Percentiles rank a stretch among this genome's conserved stretches.
Conservation (phyloP, 2,329 filamentous ascomycete genomes). For the Fusarium decemcellulare region DNA sequence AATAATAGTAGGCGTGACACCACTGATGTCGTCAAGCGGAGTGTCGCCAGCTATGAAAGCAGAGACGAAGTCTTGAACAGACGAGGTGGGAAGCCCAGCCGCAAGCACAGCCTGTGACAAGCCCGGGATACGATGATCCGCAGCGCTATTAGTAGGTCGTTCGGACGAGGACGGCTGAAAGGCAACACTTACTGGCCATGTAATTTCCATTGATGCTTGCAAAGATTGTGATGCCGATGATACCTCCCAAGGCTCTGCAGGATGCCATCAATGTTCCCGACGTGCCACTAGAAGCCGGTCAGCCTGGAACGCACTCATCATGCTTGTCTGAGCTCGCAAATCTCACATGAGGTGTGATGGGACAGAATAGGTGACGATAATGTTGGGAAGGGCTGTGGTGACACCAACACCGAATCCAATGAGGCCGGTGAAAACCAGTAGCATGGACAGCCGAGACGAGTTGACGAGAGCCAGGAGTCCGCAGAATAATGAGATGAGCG, state of each 20-base stretch:
- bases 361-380: background rate
- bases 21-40: background rate
- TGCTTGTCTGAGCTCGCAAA: background rate
- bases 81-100: background rate
- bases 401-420: constrained; percentile 5
- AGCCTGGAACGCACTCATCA: background rate
- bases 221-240: constrained; percentile 3
- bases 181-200: background rate
- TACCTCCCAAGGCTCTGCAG: background rate
- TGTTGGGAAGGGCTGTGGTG: background rate
- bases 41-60: background rate
- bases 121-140: background rate
- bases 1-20: background rate
- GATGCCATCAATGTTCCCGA: constrained; percentile 1
- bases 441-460: background rate
- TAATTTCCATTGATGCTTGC: constrained; percentile 1
- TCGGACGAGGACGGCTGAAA: background rate
- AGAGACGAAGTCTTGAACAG: background rate
- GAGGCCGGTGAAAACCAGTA: background rate
- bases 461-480: background rate
- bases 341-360: background rate
- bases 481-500: constrained; percentile 1
- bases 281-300: background rate
- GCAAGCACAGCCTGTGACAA: background rate
- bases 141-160: background rate